A percentile compares a stretch with the other conserved stretches of the same genome.
phyloP scores from a whole-genome alignment of 345 rosid genomes.

The Aquilaria yunnanensis region DNA sequence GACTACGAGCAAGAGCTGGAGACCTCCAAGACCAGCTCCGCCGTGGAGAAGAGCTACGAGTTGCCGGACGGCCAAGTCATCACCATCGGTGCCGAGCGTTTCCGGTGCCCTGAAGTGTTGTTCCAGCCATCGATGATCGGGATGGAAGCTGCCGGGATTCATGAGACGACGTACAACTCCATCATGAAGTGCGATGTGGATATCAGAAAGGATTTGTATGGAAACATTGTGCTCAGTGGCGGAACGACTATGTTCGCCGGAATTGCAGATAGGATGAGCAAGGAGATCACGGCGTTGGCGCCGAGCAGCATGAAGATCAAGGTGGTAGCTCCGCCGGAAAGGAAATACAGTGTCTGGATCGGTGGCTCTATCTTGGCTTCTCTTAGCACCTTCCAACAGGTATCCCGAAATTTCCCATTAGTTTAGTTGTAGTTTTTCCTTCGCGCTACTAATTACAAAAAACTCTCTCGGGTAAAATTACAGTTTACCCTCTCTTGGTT shows the following conservation, averaged over 20 bases:
- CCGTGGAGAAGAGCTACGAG: slow-evolving; percentile 62
- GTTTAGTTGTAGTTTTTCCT: not conserved
- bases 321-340: slow-evolving; percentile 62
- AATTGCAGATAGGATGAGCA: slow-evolving; percentile 65
- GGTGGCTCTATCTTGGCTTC: slow-evolving; percentile 55
- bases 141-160: slow-evolving; percentile 63
- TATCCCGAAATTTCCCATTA: slow-evolving; percentile 6
- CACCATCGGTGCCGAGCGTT: slow-evolving; percentile 58
- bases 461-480: no score
- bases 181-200: slow-evolving; percentile 61
- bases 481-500: no score
- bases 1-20: slow-evolving; percentile 71
- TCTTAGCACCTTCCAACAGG: slow-evolving; percentile 69
- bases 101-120: slow-evolving; percentile 67
- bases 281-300: slow-evolving; percentile 65
- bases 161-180: slow-evolving; percentile 59
- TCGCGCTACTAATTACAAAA: not conserved
- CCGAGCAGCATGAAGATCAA: slow-evolving; percentile 66
- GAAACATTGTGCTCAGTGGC: slow-evolving; percentile 58
- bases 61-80: slow-evolving; percentile 70
- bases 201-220: slow-evolving; percentile 60
- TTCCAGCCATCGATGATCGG: slow-evolving; percentile 74
- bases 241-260: slow-evolving; percentile 59
- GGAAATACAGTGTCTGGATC: slow-evolving; percentile 67
- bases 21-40: slow-evolving; percentile 50